Evolutionary conservation across 495 filamentous ascomycete species (phyloP).

Genomic region (Aspergillus carlsbadensis): DNA sequence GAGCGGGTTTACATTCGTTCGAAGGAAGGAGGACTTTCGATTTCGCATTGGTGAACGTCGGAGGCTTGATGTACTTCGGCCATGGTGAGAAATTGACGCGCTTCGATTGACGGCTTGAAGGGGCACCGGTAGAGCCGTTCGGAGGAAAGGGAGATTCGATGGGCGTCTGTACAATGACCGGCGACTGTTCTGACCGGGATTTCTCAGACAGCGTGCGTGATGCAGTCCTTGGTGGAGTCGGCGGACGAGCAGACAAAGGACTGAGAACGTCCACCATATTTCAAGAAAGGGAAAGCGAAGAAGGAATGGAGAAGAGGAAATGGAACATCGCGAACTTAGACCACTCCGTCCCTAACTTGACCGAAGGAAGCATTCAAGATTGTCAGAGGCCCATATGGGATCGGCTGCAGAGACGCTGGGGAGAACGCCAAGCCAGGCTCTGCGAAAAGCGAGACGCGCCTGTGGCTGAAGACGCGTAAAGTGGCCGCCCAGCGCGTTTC

Average conservation of each 20-base stretch:
- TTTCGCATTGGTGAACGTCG: slow-evolving; percentile 43
- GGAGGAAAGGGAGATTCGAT: slow-evolving; percentile 49
- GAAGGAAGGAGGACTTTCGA: slow-evolving; percentile 54
- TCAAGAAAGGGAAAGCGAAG: slow-evolving; percentile 21
- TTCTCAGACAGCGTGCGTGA: slow-evolving; percentile 35
- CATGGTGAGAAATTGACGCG: slow-evolving; percentile 73
- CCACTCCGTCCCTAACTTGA: slow-evolving; percentile 18
- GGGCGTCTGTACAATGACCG: slow-evolving; percentile 43
- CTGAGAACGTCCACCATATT: slow-evolving; percentile 55
- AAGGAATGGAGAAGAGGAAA: slow-evolving; percentile 16
- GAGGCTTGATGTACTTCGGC: slow-evolving; percentile 67
- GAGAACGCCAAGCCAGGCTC: slow-evolving; percentile 24
- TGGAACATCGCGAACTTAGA: slow-evolving; percentile 36
- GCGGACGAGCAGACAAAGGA: slow-evolving; percentile 54
- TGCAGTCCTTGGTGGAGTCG: slow-evolving; percentile 62
- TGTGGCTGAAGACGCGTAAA: slow-evolving; percentile 41
- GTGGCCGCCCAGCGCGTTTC: slow-evolving; percentile 29
- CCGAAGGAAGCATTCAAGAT: slow-evolving; percentile 8
- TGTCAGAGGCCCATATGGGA: slow-evolving; percentile 13
- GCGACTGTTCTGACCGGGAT: slow-evolving; percentile 30
- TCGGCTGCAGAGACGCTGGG: slow-evolving; percentile 11
- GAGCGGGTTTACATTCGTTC: slow-evolving; percentile 64
- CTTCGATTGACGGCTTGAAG: slow-evolving; percentile 55
- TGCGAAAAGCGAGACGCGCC: slow-evolving; percentile 31
- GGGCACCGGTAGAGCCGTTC: slow-evolving; percentile 30